These are phyloP conservation scores for Aristolochia californica DNA, from an alignment of 164 flowering plant genomes.

Conservation along the genomic window DNA sequence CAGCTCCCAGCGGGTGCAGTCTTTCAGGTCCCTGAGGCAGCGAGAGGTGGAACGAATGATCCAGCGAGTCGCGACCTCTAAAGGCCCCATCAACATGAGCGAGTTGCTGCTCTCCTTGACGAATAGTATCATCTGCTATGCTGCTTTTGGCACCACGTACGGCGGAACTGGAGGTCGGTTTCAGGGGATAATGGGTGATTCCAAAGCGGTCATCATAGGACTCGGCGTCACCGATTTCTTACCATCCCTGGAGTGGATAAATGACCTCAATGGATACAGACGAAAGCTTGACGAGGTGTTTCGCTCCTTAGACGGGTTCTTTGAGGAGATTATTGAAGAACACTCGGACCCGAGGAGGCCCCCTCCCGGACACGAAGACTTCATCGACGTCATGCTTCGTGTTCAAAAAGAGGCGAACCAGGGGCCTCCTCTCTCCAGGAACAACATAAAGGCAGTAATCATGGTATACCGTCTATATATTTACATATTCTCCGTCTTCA, in stretches of 20 bases:
- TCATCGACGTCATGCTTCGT: conserved; percentile 45
- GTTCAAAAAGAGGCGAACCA: conserved; percentile 12
- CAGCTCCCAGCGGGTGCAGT: conserved; percentile 4
- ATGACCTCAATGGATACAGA: conserved; percentile 33
- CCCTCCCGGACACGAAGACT: conserved; percentile 27
- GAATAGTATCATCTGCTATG: conserved; percentile 16
- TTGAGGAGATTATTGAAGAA: conserved; percentile 33
- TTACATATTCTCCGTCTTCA: background rate
- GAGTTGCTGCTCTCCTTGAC: conserved; percentile 13
- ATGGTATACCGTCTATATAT: conserved; percentile 2
- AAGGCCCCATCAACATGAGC: conserved; percentile 14
- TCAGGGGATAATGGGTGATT: conserved; percentile 7
- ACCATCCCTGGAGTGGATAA: conserved; percentile 41
- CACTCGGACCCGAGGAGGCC: conserved; percentile 17
- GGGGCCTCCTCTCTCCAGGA: background rate
- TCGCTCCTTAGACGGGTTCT: conserved; percentile 29
- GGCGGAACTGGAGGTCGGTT: conserved; percentile 1
- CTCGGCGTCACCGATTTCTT: conserved; percentile 38
- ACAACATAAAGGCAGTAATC: conserved; percentile 12
- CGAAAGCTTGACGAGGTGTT: conserved; percentile 22
- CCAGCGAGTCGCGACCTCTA: background rate
- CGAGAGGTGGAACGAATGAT: background rate
- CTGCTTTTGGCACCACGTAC: conserved; percentile 25
- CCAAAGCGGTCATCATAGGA: conserved; percentile 1
- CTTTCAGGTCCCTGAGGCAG: conserved; percentile 7